A percentile compares a stretch with the other conserved stretches of the same genome.
These are phyloP conservation scores for Fusarium agapanthi DNA, from an alignment of 2,329 filamentous ascomycete species.

Conservation along the genomic window DNA sequence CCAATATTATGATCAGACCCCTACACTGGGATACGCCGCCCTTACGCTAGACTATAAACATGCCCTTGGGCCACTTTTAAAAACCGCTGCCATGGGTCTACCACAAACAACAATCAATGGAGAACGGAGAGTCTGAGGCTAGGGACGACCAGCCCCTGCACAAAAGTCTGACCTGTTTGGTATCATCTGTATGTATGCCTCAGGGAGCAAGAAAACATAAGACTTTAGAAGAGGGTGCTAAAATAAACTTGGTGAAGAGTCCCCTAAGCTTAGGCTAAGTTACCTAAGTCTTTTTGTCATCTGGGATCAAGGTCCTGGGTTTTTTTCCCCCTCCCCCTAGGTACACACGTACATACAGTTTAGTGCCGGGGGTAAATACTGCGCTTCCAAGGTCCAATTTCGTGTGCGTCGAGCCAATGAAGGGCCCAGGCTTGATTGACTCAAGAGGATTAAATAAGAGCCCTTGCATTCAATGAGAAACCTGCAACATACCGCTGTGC, in stretches of 20 bases:
- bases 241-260: too few species aligned
- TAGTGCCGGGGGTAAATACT: constrained; percentile 27
- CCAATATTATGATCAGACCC: constrained; percentile 40
- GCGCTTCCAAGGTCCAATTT: constrained; percentile 22
- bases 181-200: constrained; percentile 24
- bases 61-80: constrained; percentile 28
- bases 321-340: too few species aligned
- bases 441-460: constrained; percentile 1
- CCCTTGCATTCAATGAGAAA: constrained; percentile 1
- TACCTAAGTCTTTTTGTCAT: too few species aligned
- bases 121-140: not conserved
- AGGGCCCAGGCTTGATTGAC: not conserved
- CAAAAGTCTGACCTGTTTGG: constrained; percentile 34
- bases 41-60: constrained; percentile 36
- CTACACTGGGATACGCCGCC: constrained; percentile 27
- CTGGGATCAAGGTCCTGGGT: too few species aligned
- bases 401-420: constrained; percentile 21
- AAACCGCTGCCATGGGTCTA: constrained; percentile 43
- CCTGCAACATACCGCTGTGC: constrained; percentile 3
- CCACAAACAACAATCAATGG: constrained; percentile 18
- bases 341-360: not conserved
- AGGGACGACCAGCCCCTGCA: constrained; percentile 23
- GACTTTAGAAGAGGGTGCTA: too few species aligned
- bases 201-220: too few species aligned
- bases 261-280: too few species aligned